Conservation (phyloP, 164 flowering plant species). For the Magnolia sinica region DNA sequence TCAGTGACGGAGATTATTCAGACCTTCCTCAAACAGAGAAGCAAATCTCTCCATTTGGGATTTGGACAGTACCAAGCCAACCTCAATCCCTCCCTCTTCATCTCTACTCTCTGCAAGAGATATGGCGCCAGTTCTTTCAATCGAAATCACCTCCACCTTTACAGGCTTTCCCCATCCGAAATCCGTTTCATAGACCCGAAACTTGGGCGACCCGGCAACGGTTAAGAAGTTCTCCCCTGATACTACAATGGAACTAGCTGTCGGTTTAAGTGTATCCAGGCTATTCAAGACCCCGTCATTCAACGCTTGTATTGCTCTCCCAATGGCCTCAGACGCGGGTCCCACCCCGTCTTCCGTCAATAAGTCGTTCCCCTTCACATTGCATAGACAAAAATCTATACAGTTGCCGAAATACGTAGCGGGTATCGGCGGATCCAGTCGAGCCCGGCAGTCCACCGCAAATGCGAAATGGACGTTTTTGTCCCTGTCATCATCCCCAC, state of each 20-base stretch:
- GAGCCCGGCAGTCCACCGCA: constrained; percentile 20
- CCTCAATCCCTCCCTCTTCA: constrained; percentile 40
- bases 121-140: constrained; percentile 33
- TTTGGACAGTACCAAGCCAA: constrained; percentile 30
- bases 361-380: constrained; percentile 10
- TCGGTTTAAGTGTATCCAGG: constrained; percentile 13
- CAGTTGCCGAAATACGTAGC: constrained; percentile 50
- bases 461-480: constrained; percentile 9
- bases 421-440: constrained; percentile 29
- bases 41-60: constrained; percentile 32
- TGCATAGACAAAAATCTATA: constrained; percentile 5
- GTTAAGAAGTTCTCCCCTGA: not conserved
- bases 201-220: constrained; percentile 47
- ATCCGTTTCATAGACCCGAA: constrained; percentile 41
- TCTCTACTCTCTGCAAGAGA: constrained; percentile 37
- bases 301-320: constrained; percentile 14
- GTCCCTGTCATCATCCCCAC: not conserved
- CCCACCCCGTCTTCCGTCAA: constrained; percentile 30
- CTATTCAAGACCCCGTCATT: constrained; percentile 12
- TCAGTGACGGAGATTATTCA: not conserved
- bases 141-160: constrained; percentile 37
- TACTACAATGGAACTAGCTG: not conserved
- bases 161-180: constrained; percentile 64
- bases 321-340: constrained; percentile 25
- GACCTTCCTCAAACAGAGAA: constrained; percentile 1